Evolutionary conservation across 768 basidiomycete species (phyloP).

Genomic region (Clitopilus passeckerianus): DNA sequence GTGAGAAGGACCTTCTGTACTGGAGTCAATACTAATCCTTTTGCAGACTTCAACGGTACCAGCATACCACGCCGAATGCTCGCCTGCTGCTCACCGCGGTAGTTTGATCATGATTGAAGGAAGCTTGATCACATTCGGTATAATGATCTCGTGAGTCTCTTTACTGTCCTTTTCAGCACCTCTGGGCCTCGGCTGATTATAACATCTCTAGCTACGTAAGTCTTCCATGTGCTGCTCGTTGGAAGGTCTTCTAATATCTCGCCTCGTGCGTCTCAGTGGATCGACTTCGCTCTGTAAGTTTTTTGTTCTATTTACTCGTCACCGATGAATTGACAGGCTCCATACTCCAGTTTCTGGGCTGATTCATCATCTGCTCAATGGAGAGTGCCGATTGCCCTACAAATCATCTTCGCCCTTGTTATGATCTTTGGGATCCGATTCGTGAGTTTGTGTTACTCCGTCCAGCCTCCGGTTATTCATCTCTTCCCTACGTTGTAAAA

Average conservation of each 20-base stretch:
- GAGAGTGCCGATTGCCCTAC: constrained; percentile 59
- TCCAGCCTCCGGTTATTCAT: background rate
- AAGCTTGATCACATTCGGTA: constrained; percentile 56
- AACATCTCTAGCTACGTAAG: constrained; percentile 7
- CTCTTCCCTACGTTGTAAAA: background rate
- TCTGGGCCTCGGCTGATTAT: constrained; percentile 2
- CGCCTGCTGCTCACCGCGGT: constrained; percentile 52
- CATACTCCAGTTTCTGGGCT: constrained; percentile 40
- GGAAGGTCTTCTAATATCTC: background rate
- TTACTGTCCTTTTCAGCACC: background rate
- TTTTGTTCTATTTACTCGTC: background rate
- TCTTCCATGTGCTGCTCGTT: background rate
- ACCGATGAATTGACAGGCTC: background rate
- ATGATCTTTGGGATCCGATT: constrained; percentile 46
- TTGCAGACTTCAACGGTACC: constrained; percentile 60
- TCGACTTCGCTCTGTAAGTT: constrained; percentile 56
- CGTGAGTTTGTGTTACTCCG: constrained; percentile 26
- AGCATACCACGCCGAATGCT: constrained; percentile 63
- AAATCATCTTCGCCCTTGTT: constrained; percentile 49
- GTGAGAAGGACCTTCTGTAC: constrained; percentile 21
- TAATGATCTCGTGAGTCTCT: constrained; percentile 52
- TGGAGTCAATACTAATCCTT: background rate
- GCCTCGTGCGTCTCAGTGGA: constrained; percentile 35
- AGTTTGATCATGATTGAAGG: constrained; percentile 65
- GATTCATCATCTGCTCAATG: constrained; percentile 50